phyloP scores from a whole-genome alignment of 805 yeast genomes.

The Clavispora vitiphila region DNA sequence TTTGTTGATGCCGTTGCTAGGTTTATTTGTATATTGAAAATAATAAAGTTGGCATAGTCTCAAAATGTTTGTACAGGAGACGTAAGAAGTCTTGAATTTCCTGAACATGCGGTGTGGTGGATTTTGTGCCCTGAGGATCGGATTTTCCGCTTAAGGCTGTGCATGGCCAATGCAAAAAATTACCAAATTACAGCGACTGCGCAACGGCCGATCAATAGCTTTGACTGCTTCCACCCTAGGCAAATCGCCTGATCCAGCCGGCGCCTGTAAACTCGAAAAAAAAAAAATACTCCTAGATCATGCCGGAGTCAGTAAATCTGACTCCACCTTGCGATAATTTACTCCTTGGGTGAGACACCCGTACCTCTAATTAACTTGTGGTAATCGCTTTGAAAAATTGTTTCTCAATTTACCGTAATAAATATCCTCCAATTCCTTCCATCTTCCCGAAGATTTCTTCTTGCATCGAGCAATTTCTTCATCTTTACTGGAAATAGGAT shows the following conservation, averaged over 20 bases:
- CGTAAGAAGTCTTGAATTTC: no score
- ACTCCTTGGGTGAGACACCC: background rate
- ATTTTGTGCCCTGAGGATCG: background rate
- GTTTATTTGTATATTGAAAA: conserved; percentile 3
- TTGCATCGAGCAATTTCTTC: background rate
- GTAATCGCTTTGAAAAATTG: background rate
- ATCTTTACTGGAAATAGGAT: background rate
- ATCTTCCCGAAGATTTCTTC: background rate
- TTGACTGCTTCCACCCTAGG: no score
- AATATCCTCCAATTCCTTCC: background rate
- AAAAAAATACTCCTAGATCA: background rate
- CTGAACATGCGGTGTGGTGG: background rate
- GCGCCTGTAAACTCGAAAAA: no score
- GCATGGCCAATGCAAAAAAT: no score
- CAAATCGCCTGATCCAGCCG: no score
- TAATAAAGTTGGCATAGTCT: background rate
- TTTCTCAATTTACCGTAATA: background rate
- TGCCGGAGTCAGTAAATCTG: background rate
- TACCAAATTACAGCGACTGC: no score
- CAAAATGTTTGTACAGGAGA: no score
- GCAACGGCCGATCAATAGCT: no score
- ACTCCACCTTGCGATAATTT: background rate
- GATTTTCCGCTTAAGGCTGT: background rate
- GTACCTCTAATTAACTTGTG: background rate
- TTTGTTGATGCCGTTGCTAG: conserved; percentile 2